Percentiles rank a stretch among this genome's conserved stretches.
Conservation (phyloP, 108 stramenopile genomes). For the Stephanodiscus minutulus region DNA sequence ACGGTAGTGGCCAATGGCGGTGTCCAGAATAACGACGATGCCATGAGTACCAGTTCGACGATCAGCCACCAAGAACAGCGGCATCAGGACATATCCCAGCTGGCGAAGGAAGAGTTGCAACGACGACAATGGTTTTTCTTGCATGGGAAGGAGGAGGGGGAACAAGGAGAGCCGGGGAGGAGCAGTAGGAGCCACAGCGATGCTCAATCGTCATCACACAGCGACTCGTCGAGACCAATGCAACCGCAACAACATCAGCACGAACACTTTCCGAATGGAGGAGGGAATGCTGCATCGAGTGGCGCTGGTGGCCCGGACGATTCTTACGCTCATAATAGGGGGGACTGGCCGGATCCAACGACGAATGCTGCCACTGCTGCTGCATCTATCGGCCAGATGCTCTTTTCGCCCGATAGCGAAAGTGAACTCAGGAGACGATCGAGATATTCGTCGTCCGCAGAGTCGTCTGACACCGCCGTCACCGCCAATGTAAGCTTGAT, state of each 20-base stretch:
- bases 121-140: not conserved
- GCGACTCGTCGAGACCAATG: not conserved
- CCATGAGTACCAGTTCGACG: not conserved
- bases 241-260: not conserved
- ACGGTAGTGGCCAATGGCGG: no score
- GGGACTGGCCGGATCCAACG: not conserved
- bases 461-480: constrained; percentile 4
- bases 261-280: no score
- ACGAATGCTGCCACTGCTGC: not conserved
- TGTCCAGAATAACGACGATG: no score
- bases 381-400: no score
- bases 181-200: constrained; percentile 7
- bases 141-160: not conserved
- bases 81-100: not conserved
- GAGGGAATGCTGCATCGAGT: not conserved
- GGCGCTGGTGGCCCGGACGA: not conserved
- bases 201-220: not conserved
- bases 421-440: not conserved
- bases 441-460: not conserved
- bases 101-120: not conserved
- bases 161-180: constrained; percentile 8
- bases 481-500: constrained; percentile 7
- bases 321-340: not conserved
- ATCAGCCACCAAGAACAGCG: no score
- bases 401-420: not conserved